A percentile compares a stretch with the other conserved stretches of the same genome.
These are phyloP conservation scores for Aureobasidium sp. DNA, from an alignment of 2,329 filamentous ascomycete species.

Conservation along the genomic window DNA sequence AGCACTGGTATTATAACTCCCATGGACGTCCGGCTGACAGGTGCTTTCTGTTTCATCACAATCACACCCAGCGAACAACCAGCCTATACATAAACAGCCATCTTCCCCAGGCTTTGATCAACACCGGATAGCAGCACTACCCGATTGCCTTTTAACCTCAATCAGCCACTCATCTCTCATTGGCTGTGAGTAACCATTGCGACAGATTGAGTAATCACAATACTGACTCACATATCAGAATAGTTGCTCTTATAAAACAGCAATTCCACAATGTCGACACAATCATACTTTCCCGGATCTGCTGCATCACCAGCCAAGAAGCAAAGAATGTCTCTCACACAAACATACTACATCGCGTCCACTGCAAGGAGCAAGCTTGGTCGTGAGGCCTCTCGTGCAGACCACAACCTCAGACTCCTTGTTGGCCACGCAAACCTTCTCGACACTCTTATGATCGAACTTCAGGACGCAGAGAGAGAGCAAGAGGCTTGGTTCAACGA, in stretches of 20 bases:
- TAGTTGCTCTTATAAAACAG: slow-evolving; percentile 24
- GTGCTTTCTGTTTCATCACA: slow-evolving; percentile 12
- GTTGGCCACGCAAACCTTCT: slow-evolving; percentile 98
- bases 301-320: slow-evolving; percentile 45
- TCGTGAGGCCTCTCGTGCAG: slow-evolving; percentile 76
- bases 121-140: neutral
- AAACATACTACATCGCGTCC: slow-evolving; percentile 97
- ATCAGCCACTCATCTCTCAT: slow-evolving; percentile 9
- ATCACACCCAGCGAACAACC: slow-evolving; percentile 13
- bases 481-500: slow-evolving; percentile 98
- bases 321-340: slow-evolving; percentile 94
- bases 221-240: slow-evolving; percentile 17
- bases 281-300: slow-evolving; percentile 39
- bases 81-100: neutral
- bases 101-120: slow-evolving; percentile 6
- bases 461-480: slow-evolving; percentile 88
- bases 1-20: slow-evolving; percentile 13
- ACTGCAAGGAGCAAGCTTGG: slow-evolving; percentile 95
- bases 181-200: slow-evolving; percentile 13
- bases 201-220: slow-evolving; percentile 8
- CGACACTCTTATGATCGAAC: slow-evolving; percentile 84
- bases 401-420: slow-evolving; percentile 90
- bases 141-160: neutral
- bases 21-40: slow-evolving; percentile 9
- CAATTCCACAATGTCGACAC: slow-evolving; percentile 37